Evolutionary conservation across 2,329 filamentous ascomycete species (phyloP), one percentile per base, ranked within the genome.

Genomic region (Sphaerulina musiva): DNA sequence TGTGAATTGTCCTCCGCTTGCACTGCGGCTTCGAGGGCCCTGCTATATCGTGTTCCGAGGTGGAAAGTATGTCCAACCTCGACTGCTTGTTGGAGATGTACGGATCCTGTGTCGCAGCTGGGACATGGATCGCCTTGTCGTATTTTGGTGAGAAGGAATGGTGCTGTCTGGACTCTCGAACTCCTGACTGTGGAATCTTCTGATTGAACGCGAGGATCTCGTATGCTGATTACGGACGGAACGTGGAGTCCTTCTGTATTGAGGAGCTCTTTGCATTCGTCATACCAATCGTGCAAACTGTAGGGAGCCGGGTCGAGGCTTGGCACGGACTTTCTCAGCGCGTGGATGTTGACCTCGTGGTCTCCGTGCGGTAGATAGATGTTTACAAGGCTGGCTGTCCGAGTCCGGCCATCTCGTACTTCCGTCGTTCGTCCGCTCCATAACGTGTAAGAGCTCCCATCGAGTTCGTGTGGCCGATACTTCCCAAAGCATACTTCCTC

Each of bases 51-150:
- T 1, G 88, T 91, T 9, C 92, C 91, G 1, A 98, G 83, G 69
- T 95, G 85, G 73, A 98, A 98, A 0, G 93, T 97, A 70, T 98
- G 93, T 0, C 89, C 93, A 12, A 97, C 78, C 72, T 98, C 93
- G 47, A 97, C 85, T 6, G 90, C 88, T 58, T 80, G 84, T 54
- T 86, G 79, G 2, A 87, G 76, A 42, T 76, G 76, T 20, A 97
- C 75, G 2, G 70, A 86, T 4, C 45, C 31, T 0, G 75, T 65
- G 0, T 72, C 66, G 68, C 93, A 98, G 39, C 78, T 76, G 0
- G 87, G 82, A 64, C 93, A 98, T 9, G 70, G 63, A 65, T 95
- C 89, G 10, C 86, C 87, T 42, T 83, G 72, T 46, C 75, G 75
- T 14, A 86, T 80, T 54, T 80, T 80, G 6, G 89, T 74, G 7